Base-by-base conservation (phyloP, 306 rosid genomes). In the Pachyrhizus erosus region DNA sequence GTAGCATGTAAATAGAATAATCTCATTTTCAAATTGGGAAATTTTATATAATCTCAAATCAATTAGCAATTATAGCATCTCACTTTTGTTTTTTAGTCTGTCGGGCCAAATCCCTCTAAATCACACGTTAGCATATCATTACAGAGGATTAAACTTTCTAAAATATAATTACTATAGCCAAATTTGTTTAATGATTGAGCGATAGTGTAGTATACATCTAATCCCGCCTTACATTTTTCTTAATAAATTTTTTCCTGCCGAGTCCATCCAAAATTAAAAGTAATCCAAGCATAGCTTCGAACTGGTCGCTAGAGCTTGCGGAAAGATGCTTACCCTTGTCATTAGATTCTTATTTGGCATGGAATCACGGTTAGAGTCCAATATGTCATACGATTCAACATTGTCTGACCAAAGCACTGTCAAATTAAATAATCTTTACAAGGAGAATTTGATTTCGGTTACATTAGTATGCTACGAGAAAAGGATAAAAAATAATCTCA, bases 391-490 rank as follows among this genome's bases (percentile, higher is more conserved):
- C 15, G 23, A 34, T 61, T 72, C 65, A 60, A 46, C 13, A 39
- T n/a, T 9, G n/a, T 62, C 55, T 24, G 24, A 18, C 46, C 55
- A 60, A 61, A 51, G 24, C 69, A 61, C 17, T n/a, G 23, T 33
- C 26, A 67, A 42, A 76, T 76, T 23, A 34, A 45, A 71, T 52
- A 84, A 13, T 48, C 58, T 84, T 74, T 66, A 79, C 68, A 74
- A n/a, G 24, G 55, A 43, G 57, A 79, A 55, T 64, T 52, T 49
- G 48, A 62, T 60, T 37, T n/a, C 3, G 20, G 64, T 55, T 55
- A 74, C 72, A 74, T 62, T 45, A 46, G 49, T 45, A 67, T 74
- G 46, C 62, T 57, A 46, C 0, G 29, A 18, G 26, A n/a, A n/a
- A 29, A 10, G 14, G 6, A 0, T 1, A 7, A 21, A 68, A 11